Base-by-base conservation (phyloP, 139 green algal genomes). In the Chlorella sp. region DNA sequence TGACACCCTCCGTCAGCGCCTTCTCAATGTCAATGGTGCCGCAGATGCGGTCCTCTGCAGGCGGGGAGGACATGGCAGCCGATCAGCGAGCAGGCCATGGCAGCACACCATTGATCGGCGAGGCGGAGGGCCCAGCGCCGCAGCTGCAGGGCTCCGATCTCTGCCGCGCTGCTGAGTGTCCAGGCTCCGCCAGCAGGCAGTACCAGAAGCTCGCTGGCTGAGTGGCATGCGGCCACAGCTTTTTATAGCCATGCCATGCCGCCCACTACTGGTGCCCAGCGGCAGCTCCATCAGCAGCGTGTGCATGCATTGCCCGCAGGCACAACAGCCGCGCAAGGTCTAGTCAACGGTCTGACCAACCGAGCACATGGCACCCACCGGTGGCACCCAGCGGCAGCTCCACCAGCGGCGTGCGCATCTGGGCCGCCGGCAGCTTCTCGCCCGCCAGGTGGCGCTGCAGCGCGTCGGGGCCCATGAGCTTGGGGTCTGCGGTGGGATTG, bases 21-120 rank as follows among this genome's bases (percentile, higher is more conserved):
- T 96, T 96, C 88, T 98, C 96, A 82, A 98, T 98, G 87, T 98
- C 95, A 79, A 98, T 98, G 75, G 95, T 98, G 39, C 96, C 96
- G 88, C 96, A 98, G 72, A 98, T 96, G 39, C 95, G 87, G 89
- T 98, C 96, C 92, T 98, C 96, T 82, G 75, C 56, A 12, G 21
- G 36, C 7, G 39, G 34, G 16, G 23, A 1, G 30, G 34, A 12
- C 4, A 26, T 9, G 4, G 34, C 34, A n/a, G 51, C n/a, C n/a
- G n/a, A n/a, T n/a, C n/a, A n/a, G n/a, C n/a, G 47, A 0, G 23
- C 2, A 55, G 44, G 72, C 28, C 34, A 86, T 92, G 34, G 97
- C 87, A 34, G 95, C 95, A 51, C 44, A 51, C 89, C 96, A 96
- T 88, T 98, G 95, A 82, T 98, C 96, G 85, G 97, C 94, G 81